Conservation (phyloP, 257 asterid species). For the Solanum lycopersicoides region DNA sequence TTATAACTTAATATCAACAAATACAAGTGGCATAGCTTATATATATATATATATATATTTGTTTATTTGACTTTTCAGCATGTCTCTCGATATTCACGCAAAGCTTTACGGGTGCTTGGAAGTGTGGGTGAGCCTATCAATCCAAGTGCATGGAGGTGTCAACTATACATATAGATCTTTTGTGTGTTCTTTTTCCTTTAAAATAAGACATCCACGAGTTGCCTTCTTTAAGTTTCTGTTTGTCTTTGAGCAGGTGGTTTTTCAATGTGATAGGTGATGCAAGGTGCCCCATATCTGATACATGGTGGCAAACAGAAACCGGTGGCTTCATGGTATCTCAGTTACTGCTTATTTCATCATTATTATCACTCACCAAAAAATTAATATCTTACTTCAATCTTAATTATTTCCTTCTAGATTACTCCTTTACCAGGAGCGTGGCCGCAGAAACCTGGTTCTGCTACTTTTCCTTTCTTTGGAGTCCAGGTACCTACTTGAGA, state of each 20-base stretch:
- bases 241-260: constrained; percentile 65
- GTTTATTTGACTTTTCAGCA: constrained; percentile 44
- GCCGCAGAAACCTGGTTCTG: constrained; percentile 99
- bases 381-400: constrained; percentile 7
- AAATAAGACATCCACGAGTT: neutral
- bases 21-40: neutral
- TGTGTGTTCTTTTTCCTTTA: neutral
- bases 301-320: constrained; percentile 99
- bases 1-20: neutral
- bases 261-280: constrained; percentile 83
- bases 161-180: constrained; percentile 8
- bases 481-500: constrained; percentile 54
- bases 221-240: neutral
- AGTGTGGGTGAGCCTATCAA: constrained; percentile 98
- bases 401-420: constrained; percentile 46
- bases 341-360: constrained; percentile 9
- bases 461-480: constrained; percentile 97
- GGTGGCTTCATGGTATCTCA: constrained; percentile 87
- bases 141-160: constrained; percentile 99
- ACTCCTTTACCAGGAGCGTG: constrained; percentile 99
- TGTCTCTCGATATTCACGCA: constrained; percentile 79
- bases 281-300: constrained; percentile 95
- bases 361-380: constrained; percentile 1
- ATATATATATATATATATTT: neutral
- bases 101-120: constrained; percentile 94